Conservation (phyloP, 805 yeast genomes). For the Lipomyces mesembrius region DNA sequence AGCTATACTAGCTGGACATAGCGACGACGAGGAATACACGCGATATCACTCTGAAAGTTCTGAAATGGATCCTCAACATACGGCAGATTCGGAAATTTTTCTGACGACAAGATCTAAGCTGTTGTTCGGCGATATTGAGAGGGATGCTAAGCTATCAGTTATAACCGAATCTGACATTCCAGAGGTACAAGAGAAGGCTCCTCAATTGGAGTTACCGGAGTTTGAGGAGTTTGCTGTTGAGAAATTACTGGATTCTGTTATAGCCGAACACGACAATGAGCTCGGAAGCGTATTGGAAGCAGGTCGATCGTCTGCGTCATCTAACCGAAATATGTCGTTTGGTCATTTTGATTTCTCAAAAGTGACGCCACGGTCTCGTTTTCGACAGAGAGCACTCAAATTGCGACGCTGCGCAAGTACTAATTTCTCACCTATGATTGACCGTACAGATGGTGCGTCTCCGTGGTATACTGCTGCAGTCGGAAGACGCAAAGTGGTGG, state of each 20-base stretch:
- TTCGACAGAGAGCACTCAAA: neutral
- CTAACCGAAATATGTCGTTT: neutral
- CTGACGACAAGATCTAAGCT: neutral
- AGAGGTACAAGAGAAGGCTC: neutral
- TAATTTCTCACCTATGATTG: slow-evolving; percentile 1
- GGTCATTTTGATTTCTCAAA: neutral
- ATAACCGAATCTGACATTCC: neutral
- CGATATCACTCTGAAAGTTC: slow-evolving; percentile 1
- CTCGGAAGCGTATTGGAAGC: neutral
- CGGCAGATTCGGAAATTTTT: slow-evolving; percentile 1
- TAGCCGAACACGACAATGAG: neutral
- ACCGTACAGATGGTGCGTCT: neutral
- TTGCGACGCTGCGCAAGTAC: neutral
- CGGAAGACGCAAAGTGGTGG: neutral
- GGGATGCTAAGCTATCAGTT: neutral
- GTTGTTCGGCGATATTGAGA: neutral
- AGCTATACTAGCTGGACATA: neutral
- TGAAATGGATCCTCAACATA: neutral
- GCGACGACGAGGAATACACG: slow-evolving; percentile 1
- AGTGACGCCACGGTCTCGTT: neutral
- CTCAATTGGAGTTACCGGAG: neutral
- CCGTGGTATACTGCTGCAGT: neutral
- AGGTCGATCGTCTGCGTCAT: neutral
- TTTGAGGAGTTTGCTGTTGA: neutral
- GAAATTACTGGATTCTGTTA: neutral